These are phyloP conservation scores for Thelonectria rubi DNA, from an alignment of 2,329 filamentous ascomycete species.

Conservation along the genomic window DNA sequence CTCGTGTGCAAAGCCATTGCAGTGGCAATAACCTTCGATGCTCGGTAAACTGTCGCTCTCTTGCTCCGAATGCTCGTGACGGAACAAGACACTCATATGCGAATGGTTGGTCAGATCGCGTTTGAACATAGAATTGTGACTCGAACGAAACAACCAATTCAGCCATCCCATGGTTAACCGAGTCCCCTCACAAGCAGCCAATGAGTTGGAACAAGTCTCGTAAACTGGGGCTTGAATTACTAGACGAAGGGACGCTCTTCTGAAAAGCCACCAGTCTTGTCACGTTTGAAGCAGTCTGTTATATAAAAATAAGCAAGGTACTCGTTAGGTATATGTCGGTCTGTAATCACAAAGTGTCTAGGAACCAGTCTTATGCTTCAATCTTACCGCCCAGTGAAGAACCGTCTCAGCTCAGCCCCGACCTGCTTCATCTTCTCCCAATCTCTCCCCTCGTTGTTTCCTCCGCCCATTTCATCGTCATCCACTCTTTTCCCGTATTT, in stretches of 20 bases:
- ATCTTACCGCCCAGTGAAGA: conserved; percentile 36
- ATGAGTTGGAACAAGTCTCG: background rate
- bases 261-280: no score
- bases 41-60: no score
- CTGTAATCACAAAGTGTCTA: no score
- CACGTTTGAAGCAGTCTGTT: background rate
- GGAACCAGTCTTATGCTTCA: background rate
- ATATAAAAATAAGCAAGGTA: background rate
- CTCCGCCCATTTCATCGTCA: conserved; percentile 3
- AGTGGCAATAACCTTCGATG: background rate
- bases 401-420: conserved; percentile 38
- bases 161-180: background rate
- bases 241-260: background rate
- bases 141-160: background rate
- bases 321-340: background rate
- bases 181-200: background rate
- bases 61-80: no score
- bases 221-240: no score
- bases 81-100: no score
- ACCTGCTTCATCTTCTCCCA: conserved; percentile 31
- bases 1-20: background rate
- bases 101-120: no score
- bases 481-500: background rate
- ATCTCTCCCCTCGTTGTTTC: conserved; percentile 3
- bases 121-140: no score